Conservation (phyloP, 345 rosid genomes). For the Geranium rotundifolium region DNA sequence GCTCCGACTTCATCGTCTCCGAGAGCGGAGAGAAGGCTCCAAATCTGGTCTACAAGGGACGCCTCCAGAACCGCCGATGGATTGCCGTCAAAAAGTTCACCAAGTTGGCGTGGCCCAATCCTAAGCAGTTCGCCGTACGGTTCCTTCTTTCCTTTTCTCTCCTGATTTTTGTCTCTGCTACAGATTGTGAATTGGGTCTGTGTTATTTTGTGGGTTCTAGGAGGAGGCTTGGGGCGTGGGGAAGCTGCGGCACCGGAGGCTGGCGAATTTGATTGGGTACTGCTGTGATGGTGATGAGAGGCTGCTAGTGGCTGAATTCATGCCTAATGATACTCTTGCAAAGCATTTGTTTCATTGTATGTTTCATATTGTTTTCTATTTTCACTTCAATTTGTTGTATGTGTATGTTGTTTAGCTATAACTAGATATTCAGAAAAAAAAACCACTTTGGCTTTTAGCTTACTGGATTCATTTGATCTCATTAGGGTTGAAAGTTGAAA, state of each 20-base stretch:
- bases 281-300: conserved; percentile 97
- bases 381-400: not conserved
- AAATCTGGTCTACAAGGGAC: conserved; percentile 27
- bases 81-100: conserved; percentile 35
- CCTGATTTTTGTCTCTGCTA: not conserved
- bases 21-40: conserved; percentile 45
- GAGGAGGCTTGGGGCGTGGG: conserved; percentile 94
- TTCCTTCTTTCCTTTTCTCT: not conserved
- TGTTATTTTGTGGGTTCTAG: conserved; percentile 20
- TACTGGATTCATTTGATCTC: not conserved
- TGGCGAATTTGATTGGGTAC: conserved; percentile 93
- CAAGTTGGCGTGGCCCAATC: conserved; percentile 36
- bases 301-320: conserved; percentile 91
- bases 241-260: conserved; percentile 65
- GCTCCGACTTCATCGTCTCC: conserved; percentile 28
- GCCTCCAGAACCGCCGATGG: conserved; percentile 18
- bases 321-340: conserved; percentile 96
- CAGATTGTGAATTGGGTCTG: conserved; percentile 8
- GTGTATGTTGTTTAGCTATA: conserved; percentile 5
- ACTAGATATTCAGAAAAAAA: not conserved
- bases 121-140: conserved; percentile 29
- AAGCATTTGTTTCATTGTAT: conserved; percentile 93
- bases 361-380: conserved; percentile 12
- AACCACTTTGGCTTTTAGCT: not conserved
- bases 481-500: not conserved